Percentiles rank a stretch among this genome's conserved stretches.
These are phyloP conservation scores for Scheffersomyces insectosa DNA, from an alignment of 1,139 yeast species.

Conservation along the genomic window DNA sequence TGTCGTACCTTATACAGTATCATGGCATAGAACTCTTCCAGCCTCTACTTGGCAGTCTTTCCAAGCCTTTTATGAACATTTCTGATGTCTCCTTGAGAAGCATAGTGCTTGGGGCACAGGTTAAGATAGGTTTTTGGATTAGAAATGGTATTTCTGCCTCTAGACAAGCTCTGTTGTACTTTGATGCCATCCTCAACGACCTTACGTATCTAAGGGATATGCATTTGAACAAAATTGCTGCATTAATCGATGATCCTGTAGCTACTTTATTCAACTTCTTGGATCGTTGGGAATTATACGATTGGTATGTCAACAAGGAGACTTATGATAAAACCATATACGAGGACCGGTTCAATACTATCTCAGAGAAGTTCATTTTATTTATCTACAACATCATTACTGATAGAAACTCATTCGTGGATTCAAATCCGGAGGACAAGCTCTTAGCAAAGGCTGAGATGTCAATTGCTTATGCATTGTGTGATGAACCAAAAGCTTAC, in stretches of 20 bases:
- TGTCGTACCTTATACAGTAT: constrained; percentile 42
- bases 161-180: constrained; percentile 44
- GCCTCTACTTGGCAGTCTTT: constrained; percentile 14
- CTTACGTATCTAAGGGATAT: constrained; percentile 47
- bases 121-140: constrained; percentile 84
- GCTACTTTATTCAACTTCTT: constrained; percentile 48
- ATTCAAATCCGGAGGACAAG: constrained; percentile 24
- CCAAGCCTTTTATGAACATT: constrained; percentile 37
- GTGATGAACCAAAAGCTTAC: constrained; percentile 56
- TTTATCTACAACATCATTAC: constrained; percentile 59
- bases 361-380: constrained; percentile 54
- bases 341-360: constrained; percentile 54
- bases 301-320: constrained; percentile 50
- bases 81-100: constrained; percentile 62
- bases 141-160: constrained; percentile 69
- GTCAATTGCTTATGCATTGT: constrained; percentile 47
- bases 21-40: constrained; percentile 25
- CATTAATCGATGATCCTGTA: constrained; percentile 46
- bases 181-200: constrained; percentile 37
- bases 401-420: constrained; percentile 51
- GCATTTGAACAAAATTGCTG: constrained; percentile 57
- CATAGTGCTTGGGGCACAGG: constrained; percentile 70
- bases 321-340: constrained; percentile 46
- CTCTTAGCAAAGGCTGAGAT: constrained; percentile 27
- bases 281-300: constrained; percentile 60